Evolutionary conservation across 2,329 filamentous ascomycete genomes (phyloP).

Genomic region (Thielaviopsis populi): DNA sequence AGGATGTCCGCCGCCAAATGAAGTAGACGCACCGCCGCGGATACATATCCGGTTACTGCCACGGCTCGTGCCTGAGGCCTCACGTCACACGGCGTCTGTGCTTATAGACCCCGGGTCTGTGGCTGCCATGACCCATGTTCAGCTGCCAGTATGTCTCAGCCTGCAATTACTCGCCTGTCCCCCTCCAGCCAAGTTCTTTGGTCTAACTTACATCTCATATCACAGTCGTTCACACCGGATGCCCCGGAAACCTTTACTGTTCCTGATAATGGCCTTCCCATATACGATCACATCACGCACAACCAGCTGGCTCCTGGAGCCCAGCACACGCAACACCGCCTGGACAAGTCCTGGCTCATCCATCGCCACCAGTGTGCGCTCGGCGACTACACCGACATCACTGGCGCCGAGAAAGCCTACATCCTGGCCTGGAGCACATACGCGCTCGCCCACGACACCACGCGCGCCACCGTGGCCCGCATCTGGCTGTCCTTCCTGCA

Average conservation of each 20-base stretch:
- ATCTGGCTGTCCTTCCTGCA: conserved; percentile 38
- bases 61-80: neutral
- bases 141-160: neutral
- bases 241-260: conserved; percentile 29
- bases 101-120: neutral
- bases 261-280: conserved; percentile 30
- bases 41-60: conserved; percentile 17
- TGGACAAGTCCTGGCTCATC: conserved; percentile 39
- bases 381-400: conserved; percentile 41
- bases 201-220: neutral
- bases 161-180: no score
- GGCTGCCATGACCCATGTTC: neutral
- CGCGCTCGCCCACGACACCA: conserved; percentile 36
- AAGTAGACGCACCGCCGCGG: conserved; percentile 25
- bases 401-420: conserved; percentile 40
- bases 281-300: conserved; percentile 45
- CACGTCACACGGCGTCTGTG: neutral
- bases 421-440: conserved; percentile 44
- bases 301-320: conserved; percentile 34
- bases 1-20: conserved; percentile 19
- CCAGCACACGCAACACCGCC: conserved; percentile 28
- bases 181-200: neutral
- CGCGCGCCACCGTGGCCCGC: conserved; percentile 36
- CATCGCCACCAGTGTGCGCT: conserved; percentile 45
- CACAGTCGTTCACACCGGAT: conserved; percentile 3